A percentile compares a stretch with the other conserved stretches of the same genome.
Conservation (phyloP, 257 asterid genomes). For the Solanum phureja region DNA sequence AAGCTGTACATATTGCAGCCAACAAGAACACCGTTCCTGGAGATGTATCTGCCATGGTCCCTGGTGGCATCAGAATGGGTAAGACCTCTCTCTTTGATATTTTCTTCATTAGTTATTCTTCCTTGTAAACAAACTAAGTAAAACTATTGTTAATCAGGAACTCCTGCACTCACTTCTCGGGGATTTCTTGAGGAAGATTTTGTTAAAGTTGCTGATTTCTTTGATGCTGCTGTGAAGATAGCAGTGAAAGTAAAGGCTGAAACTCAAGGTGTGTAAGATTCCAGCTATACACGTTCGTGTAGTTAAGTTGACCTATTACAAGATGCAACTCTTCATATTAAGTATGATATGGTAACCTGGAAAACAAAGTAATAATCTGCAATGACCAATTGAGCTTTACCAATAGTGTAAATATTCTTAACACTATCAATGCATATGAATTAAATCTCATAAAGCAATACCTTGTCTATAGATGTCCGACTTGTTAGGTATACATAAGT, state of each 20-base stretch:
- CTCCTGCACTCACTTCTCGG: conserved; percentile 94
- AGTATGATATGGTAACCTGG: background rate
- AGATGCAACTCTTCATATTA: background rate
- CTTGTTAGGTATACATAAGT: background rate
- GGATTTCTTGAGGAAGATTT: conserved; percentile 83
- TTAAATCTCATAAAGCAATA: background rate
- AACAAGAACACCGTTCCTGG: conserved; percentile 97
- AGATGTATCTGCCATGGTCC: conserved; percentile 98
- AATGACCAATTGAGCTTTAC: background rate
- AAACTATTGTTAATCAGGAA: conserved; percentile 32
- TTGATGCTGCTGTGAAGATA: conserved; percentile 76
- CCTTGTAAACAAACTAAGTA: background rate
- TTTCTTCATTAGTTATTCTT: background rate
- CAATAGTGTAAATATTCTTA: background rate
- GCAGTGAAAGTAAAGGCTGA: conserved; percentile 77
- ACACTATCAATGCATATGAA: background rate
- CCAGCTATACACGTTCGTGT: background rate
- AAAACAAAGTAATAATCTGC: background rate
- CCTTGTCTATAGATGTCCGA: background rate
- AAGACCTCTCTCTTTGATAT: background rate
- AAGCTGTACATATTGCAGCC: conserved; percentile 93
- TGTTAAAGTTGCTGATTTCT: conserved; percentile 81
- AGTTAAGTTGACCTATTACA: background rate
- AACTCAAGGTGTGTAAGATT: conserved; percentile 38
- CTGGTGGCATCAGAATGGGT: conserved; percentile 99